Evolutionary conservation across 2,329 filamentous ascomycete species (phyloP), one percentile per base, ranked within the genome.

Genomic region (Nemania diffusa): DNA sequence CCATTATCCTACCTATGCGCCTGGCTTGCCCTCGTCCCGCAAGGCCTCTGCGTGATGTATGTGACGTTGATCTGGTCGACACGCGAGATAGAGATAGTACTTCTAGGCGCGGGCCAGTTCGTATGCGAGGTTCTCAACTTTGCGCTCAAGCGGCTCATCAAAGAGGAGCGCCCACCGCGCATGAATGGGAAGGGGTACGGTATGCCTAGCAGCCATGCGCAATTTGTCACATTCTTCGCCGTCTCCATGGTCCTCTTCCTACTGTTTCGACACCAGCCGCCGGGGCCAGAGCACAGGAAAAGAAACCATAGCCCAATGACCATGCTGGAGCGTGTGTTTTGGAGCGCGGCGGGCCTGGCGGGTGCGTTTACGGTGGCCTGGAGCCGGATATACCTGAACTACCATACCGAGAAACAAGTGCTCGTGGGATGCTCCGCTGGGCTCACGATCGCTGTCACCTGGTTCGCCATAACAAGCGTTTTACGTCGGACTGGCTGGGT

Each of bases 121-220:
- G 90, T 86, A 57, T 98, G 95, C 83, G 97, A 99, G 79, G 94
- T 87, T 29, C 82, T 97, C 74, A 99, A 99, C 81, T 97, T 97
- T 79, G 81, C 85, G 3, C 84, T 99, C 56, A 99, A 99, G 84
- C 88, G 96, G 27, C 84, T 93, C 69, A 95, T 99, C 79, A 96
- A 95, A 77, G 93, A 98, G 80, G 93, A 97, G 79, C 88, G 96
- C 57, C 96, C 96, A 29, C 87, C 85, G 69, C 91, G 91, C 88
- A 91, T 84, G 85, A 90, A 94, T 76, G 94, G 93, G 63, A 97
- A 97, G 79, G 96, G 96, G 71, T 99, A 99, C 78, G 97, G 96
- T 74, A 99, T 99, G 97, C 96, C 96, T 60, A 86, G 83, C 7
- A 97, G 94, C 42, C 96, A 99, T 81, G 92, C 96, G 8, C 96